Conservation (phyloP, 805 yeast genomes). For the Candida maltosa region DNA sequence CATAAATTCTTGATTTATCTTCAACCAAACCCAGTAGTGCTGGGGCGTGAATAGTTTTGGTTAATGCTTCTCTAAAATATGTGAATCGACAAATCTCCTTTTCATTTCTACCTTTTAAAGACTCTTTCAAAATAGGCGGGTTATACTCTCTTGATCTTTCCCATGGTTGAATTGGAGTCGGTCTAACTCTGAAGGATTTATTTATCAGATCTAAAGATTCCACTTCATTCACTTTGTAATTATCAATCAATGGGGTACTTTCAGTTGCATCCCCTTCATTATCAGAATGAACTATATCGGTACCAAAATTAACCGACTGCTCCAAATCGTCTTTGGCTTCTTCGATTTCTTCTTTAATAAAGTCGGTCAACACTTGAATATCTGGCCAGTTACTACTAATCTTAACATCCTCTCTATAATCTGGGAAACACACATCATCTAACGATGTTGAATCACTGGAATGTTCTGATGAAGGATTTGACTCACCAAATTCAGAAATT, state of each 20-base stretch:
- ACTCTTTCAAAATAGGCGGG: slow-evolving; percentile 24
- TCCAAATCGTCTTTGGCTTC: slow-evolving; percentile 10
- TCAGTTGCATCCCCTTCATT: slow-evolving; percentile 17
- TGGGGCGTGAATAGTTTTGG: slow-evolving; percentile 87
- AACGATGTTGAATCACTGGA: slow-evolving; percentile 68
- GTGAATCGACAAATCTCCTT: slow-evolving; percentile 62
- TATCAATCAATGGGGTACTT: slow-evolving; percentile 26
- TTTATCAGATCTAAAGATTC: slow-evolving; percentile 36
- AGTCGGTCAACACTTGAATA: slow-evolving; percentile 68
- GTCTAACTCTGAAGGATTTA: slow-evolving; percentile 57
- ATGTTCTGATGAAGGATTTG: slow-evolving; percentile 65
- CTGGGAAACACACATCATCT: slow-evolving; percentile 90
- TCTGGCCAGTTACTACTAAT: slow-evolving; percentile 74
- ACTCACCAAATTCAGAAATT: slow-evolving; percentile 43
- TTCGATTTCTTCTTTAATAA: slow-evolving; percentile 63
- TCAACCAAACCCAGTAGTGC: slow-evolving; percentile 68
- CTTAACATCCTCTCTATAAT: slow-evolving; percentile 38
- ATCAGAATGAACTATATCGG: slow-evolving; percentile 5
- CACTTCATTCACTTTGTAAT: slow-evolving; percentile 29
- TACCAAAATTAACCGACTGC: slow-evolving; percentile 7
- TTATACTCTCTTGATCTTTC: slow-evolving; percentile 33
- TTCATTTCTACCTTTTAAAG: slow-evolving; percentile 1
- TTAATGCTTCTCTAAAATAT: slow-evolving; percentile 85
- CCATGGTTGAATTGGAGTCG: slow-evolving; percentile 76
- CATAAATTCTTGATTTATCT: slow-evolving; percentile 6